Percentiles rank a stretch among this genome's conserved stretches.
Evolutionary conservation across 768 basidiomycete species (phyloP).

Genomic region (Kwoniella newhampshirensis): DNA sequence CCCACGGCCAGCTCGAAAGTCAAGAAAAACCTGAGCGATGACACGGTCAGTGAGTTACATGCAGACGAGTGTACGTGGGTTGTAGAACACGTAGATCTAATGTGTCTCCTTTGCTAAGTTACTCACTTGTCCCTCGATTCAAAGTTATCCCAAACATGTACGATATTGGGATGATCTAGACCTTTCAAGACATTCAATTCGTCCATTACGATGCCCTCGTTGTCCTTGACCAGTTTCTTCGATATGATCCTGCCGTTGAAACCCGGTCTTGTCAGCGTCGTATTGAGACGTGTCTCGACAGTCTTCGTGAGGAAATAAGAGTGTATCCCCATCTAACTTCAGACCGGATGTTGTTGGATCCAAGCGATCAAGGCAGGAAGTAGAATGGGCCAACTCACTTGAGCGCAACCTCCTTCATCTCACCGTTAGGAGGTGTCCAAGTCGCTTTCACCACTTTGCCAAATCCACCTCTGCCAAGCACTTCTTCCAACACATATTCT

Average conservation of each 20-base stretch:
- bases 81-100: no score
- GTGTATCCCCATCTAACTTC: no score
- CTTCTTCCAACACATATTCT: slow-evolving; percentile 50
- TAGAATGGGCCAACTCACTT: slow-evolving; percentile 40
- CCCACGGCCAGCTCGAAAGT: slow-evolving; percentile 90
- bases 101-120: not conserved
- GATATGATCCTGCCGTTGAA: slow-evolving; percentile 73
- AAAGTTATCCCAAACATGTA: slow-evolving; percentile 63
- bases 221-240: slow-evolving; percentile 89
- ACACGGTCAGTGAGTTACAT: no score
- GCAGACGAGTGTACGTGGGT: no score
- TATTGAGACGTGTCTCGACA: no score
- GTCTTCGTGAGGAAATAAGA: not conserved
- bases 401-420: slow-evolving; percentile 47
- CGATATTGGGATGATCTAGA: slow-evolving; percentile 87
- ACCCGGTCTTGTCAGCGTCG: no score
- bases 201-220: slow-evolving; percentile 78
- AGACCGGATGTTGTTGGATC: no score
- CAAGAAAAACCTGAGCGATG: slow-evolving; percentile 67
- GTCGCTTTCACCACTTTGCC: slow-evolving; percentile 78
- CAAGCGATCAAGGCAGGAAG: no score
- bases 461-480: slow-evolving; percentile 77
- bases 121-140: slow-evolving; percentile 75
- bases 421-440: slow-evolving; percentile 50
- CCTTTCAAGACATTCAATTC: slow-evolving; percentile 93